Conservation (phyloP, 148 eudicot genomes). For the Gaultheria prostrata region DNA sequence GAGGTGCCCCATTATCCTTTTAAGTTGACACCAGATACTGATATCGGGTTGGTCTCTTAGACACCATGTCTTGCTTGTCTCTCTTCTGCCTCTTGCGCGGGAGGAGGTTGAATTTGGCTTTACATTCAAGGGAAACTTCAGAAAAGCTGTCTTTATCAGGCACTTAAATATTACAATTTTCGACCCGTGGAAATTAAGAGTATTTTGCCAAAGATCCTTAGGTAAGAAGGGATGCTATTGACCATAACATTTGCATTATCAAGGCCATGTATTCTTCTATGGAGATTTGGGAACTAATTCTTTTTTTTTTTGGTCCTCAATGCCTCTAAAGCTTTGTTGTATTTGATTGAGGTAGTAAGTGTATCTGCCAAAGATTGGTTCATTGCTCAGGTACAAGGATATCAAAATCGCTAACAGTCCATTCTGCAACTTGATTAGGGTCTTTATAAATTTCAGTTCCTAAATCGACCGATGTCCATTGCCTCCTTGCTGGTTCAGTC, state of each 20-base stretch:
- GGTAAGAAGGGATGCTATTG: neutral
- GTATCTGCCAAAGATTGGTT: neutral
- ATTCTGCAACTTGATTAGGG: conserved; percentile 48
- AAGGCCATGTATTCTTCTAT: neutral
- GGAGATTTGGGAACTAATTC: neutral
- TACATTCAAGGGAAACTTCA: too few species aligned
- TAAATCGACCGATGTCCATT: conserved; percentile 53
- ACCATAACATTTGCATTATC: neutral
- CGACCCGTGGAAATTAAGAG: neutral
- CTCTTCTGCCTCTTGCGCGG: too few species aligned
- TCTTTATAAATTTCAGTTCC: conserved; percentile 58
- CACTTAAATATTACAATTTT: neutral
- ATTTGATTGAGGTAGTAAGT: neutral
- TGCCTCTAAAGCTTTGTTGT: neutral
- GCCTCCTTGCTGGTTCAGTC: conserved; percentile 45
- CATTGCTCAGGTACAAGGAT: conserved; percentile 34
- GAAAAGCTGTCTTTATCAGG: too few species aligned
- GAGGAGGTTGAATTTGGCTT: too few species aligned
- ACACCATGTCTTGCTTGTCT: too few species aligned
- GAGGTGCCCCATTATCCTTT: too few species aligned
- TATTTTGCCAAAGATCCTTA: too few species aligned
- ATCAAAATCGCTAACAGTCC: conserved; percentile 62
- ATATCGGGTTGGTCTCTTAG: too few species aligned
- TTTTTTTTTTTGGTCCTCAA: too few species aligned
- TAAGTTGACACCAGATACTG: too few species aligned